Percentiles rank a stretch among this genome's conserved stretches.
Conservation (phyloP, 345 rosid genomes). For the Atalantia buxifolia region DNA sequence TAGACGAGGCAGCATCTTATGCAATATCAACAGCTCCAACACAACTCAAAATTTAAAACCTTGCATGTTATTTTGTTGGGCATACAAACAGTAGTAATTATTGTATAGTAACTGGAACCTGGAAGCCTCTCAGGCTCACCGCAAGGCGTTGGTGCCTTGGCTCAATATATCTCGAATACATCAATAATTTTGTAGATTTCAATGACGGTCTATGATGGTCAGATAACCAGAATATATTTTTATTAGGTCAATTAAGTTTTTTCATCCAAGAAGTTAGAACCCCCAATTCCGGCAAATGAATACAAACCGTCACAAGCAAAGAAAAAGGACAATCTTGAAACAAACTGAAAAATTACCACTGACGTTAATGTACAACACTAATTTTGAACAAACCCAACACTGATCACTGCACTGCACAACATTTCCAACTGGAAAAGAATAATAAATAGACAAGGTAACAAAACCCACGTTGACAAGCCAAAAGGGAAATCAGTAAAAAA, state of each 20-base stretch:
- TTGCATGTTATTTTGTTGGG: background rate
- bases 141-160: too few species aligned
- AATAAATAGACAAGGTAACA: conserved; percentile 2
- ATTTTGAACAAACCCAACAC: background rate
- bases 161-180: too few species aligned
- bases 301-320: background rate
- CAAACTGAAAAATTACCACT: background rate
- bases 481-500: background rate
- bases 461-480: background rate
- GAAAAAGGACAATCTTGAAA: background rate
- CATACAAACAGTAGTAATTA: background rate
- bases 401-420: conserved; percentile 8
- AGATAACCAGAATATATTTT: too few species aligned
- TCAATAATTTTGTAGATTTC: too few species aligned
- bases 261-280: too few species aligned
- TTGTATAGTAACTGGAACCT: background rate
- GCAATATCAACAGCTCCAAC: background rate
- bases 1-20: background rate
- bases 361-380: conserved; percentile 9
- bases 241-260: too few species aligned
- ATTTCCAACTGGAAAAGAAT: background rate
- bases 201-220: too few species aligned
- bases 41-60: background rate
- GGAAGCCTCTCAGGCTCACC: too few species aligned
- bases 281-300: background rate